Percentiles rank a stretch among this genome's conserved stretches.
Evolutionary conservation across 352 stramenopile genomes (phyloP).

Genomic region (Globisporangium paroecandrum): DNA sequence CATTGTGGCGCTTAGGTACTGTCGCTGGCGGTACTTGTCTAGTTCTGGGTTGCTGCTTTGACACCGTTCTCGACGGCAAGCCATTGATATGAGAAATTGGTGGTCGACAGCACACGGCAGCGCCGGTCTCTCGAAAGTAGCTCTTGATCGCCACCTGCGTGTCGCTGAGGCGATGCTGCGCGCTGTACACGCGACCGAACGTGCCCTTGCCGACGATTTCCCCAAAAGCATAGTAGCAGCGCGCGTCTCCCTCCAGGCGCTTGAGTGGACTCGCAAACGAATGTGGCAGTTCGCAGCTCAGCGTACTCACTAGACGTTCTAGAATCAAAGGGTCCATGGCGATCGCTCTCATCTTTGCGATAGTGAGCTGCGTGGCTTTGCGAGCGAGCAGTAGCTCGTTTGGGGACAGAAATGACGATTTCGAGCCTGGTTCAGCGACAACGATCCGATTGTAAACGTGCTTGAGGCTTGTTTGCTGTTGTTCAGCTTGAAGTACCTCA

Average conservation of each 20-base stretch:
- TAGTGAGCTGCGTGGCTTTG: not conserved
- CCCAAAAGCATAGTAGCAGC: slow-evolving; percentile 39
- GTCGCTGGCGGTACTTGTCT: not conserved
- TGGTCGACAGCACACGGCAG: slow-evolving; percentile 28
- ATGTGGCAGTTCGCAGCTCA: slow-evolving; percentile 2
- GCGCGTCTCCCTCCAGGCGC: slow-evolving; percentile 18
- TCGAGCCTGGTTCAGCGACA: not conserved
- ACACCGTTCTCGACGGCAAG: not conserved
- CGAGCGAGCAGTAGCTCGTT: slow-evolving; percentile 8
- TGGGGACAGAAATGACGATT: not conserved
- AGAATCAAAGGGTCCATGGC: not conserved
- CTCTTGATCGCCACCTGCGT: slow-evolving; percentile 60
- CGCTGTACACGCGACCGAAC: slow-evolving; percentile 48
- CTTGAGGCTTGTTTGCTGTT: not conserved
- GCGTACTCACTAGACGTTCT: not conserved
- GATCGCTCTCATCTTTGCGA: not conserved
- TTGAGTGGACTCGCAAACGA: slow-evolving; percentile 9
- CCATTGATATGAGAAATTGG: slow-evolving; percentile 1
- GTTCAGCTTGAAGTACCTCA: too few relatives aligned
- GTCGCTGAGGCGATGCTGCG: slow-evolving; percentile 37
- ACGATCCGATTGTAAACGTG: not conserved
- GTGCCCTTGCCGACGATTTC: slow-evolving; percentile 50
- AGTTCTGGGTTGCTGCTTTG: not conserved
- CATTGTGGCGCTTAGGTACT: not conserved
- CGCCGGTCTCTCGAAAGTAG: slow-evolving; percentile 43